Conservation (phyloP, 257 asterid species). For the Solanum pimpinellifolium region DNA sequence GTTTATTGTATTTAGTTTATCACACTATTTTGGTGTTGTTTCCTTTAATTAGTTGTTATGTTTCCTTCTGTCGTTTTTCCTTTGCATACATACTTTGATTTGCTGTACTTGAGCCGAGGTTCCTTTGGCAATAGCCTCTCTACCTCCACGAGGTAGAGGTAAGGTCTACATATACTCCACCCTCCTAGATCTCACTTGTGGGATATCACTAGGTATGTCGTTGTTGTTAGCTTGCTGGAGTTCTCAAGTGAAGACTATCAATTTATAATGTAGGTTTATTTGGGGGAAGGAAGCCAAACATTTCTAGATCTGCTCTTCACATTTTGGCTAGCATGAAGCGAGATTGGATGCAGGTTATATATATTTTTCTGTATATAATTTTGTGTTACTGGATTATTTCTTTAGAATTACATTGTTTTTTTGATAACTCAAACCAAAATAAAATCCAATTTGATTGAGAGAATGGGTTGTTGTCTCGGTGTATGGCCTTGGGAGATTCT, state of each 20-base stretch:
- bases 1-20: not conserved
- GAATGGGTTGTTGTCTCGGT: not conserved
- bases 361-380: not conserved
- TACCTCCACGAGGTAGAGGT: not conserved
- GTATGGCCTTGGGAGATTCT: not conserved
- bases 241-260: conserved; percentile 1
- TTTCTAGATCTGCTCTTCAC: conserved; percentile 19
- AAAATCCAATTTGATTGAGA: not conserved
- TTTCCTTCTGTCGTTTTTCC: not conserved
- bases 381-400: not conserved
- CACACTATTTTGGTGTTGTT: not conserved
- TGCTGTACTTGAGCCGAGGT: not conserved
- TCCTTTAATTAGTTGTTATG: not conserved
- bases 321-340: conserved; percentile 75
- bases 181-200: not conserved
- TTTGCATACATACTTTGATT: not conserved
- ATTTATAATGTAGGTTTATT: conserved; percentile 39
- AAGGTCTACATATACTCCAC: not conserved
- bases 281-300: conserved; percentile 13
- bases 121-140: not conserved
- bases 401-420: not conserved
- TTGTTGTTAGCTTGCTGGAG: not conserved
- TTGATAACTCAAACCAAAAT: not conserved
- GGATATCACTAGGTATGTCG: not conserved
- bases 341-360: conserved; percentile 83